Base-by-base conservation (phyloP, 2,329 filamentous ascomycete species). In the Colletotrichum filicis region DNA sequence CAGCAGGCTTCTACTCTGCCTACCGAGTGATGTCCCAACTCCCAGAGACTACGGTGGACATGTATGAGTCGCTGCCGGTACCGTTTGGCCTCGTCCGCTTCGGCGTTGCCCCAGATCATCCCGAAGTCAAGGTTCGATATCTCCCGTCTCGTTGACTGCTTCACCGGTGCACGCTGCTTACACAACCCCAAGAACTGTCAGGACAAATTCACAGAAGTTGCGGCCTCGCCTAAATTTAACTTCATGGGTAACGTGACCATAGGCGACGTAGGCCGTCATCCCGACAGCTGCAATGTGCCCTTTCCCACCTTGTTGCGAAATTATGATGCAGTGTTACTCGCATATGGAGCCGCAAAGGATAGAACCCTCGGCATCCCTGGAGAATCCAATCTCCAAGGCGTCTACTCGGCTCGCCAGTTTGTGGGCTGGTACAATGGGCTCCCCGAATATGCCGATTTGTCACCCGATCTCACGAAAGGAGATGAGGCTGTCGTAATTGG, bases 401-500 rank as follows among this genome's bases (percentile, higher is more conserved):
- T 98, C 22, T 93, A 95, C 80, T 98, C 95, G 8, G 97, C 97
- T 2, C 91, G 97, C 32, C 93, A 95, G 52, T 98, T 98, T 80
- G 97, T 99, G 1, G 97, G 95, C 22, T 99, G 97, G 97, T 99
- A 99, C 83, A 99, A 99, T 82, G 97, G 97, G 3, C 87, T 98
- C 3, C 97, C 97, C 0, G 94, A 97, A 77, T 94, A 94, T 79
- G 89, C 92, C 24, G 82, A 89, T 76, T 84, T 98, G 8, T 85
- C 89, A n/a, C 94, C 95, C 0, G 90, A 95, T 79, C 87, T 98
- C 30, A 89, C 91, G 0, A 86, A 87, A 11, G 93, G 93, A 0
- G 94, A 98, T 63, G 92, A 95, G 74, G 97, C 94, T 1, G 91
- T 98, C 37, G 88, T 99, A 60, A 92, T 99, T 75, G 97, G 97